phyloP scores from a whole-genome alignment of 805 yeast genomes.

The Saccharomycopsis sp. region DNA sequence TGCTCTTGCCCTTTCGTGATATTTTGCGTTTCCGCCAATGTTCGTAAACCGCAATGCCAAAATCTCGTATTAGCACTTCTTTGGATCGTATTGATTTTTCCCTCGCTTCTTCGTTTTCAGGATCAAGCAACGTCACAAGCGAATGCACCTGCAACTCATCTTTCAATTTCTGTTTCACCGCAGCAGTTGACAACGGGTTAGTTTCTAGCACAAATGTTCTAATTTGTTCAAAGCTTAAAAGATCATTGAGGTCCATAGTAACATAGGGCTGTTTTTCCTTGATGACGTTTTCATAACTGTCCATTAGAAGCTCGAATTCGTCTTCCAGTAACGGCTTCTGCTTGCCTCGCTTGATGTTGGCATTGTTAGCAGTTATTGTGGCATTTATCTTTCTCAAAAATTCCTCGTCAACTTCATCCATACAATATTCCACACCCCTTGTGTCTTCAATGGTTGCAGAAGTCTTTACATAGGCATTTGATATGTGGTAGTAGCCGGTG shows the following conservation, averaged over 20 bases:
- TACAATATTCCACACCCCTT: constrained; percentile 71
- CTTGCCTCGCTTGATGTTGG: too few species aligned
- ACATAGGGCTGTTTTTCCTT: constrained; percentile 82
- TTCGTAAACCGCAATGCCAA: constrained; percentile 61
- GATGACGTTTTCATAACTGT: constrained; percentile 64
- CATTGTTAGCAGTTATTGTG: constrained; percentile 26
- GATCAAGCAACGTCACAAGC: constrained; percentile 53
- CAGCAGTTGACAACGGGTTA: constrained; percentile 41
- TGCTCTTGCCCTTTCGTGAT: constrained; percentile 54
- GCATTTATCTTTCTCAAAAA: constrained; percentile 43
- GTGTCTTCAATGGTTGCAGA: constrained; percentile 97
- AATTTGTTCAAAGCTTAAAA: constrained; percentile 62
- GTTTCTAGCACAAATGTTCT: constrained; percentile 39
- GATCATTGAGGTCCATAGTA: constrained; percentile 72
- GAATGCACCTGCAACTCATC: constrained; percentile 46
- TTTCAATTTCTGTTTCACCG: constrained; percentile 48
- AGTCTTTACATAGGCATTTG: constrained; percentile 74
- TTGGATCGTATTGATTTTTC: constrained; percentile 26
- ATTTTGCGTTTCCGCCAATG: constrained; percentile 79
- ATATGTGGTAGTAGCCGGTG: constrained; percentile 54
- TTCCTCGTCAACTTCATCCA: constrained; percentile 83
- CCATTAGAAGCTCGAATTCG: constrained; percentile 75
- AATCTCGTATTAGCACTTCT: constrained; percentile 37
- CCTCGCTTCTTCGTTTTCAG: constrained; percentile 20
- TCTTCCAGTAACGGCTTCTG: constrained; percentile 51